Conservation (phyloP, 306 rosid genomes). For the Sicyos baderoa region DNA sequence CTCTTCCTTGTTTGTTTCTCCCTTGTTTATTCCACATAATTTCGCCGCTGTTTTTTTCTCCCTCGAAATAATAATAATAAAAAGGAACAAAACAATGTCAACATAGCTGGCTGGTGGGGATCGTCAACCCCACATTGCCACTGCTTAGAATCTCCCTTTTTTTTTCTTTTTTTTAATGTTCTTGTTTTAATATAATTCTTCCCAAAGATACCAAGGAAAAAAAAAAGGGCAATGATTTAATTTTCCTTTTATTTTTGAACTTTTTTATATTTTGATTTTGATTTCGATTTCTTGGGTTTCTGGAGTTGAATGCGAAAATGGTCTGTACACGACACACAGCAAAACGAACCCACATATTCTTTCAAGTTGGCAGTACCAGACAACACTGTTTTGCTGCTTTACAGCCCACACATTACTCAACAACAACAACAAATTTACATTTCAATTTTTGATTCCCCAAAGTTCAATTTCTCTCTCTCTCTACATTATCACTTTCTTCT, state of each 20-base stretch:
- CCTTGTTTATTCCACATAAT: neutral
- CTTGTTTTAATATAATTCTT: neutral
- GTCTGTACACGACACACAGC: conserved; percentile 43
- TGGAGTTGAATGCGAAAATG: conserved; percentile 43
- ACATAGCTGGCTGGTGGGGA: conserved; percentile 91
- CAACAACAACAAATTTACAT: neutral
- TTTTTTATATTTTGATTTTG: neutral
- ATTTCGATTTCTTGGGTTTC: neutral
- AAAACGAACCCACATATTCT: conserved; percentile 26
- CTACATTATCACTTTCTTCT: conserved; percentile 13
- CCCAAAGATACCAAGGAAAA: neutral
- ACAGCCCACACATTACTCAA: conserved; percentile 57
- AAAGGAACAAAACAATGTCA: conserved; percentile 58
- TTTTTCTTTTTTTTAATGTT: neutral
- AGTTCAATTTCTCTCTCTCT: neutral
- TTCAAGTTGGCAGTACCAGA: conserved; percentile 70
- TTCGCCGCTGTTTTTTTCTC: neutral
- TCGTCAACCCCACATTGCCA: conserved; percentile 55
- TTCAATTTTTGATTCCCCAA: neutral
- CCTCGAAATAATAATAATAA: neutral
- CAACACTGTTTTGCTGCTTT: conserved; percentile 67
- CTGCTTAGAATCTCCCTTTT: conserved; percentile 34
- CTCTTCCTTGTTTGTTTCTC: neutral
- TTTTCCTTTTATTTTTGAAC: neutral
- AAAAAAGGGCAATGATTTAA: conserved; percentile 11